Percentiles rank a stretch among this genome's conserved stretches.
These are phyloP conservation scores for Inga leiocalycina DNA, from an alignment of 306 rosid species.

Conservation along the genomic window DNA sequence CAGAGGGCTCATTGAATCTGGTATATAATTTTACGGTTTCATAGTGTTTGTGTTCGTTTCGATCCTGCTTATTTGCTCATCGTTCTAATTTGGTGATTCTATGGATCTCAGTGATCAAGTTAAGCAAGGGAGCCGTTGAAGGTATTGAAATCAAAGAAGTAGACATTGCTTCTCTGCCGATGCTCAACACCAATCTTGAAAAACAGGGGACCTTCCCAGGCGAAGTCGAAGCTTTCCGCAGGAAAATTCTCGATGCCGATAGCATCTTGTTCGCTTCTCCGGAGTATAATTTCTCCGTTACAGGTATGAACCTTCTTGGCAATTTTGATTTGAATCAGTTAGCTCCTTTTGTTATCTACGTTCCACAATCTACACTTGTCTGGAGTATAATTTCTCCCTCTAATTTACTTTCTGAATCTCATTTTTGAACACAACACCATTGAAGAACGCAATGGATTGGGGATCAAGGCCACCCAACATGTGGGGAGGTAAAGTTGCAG, in stretches of 20 bases:
- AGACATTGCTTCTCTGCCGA: slow-evolving; percentile 61
- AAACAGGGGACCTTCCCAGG: slow-evolving; percentile 54
- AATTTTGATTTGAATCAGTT: not conserved
- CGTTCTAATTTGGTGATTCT: not conserved
- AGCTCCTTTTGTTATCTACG: not conserved
- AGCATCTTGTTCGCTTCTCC: slow-evolving; percentile 76
- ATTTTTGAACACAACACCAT: slow-evolving; percentile 34
- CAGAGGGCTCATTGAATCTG: slow-evolving; percentile 55
- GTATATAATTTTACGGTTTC: slow-evolving; percentile 14
- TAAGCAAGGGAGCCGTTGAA: slow-evolving; percentile 43
- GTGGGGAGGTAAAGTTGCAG: slow-evolving; percentile 61
- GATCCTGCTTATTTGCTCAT: not conserved
- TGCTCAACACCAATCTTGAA: slow-evolving; percentile 77
- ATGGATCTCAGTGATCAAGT: slow-evolving; percentile 46
- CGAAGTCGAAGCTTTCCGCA: slow-evolving; percentile 64
- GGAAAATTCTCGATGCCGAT: slow-evolving; percentile 64
- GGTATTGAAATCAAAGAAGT: slow-evolving; percentile 60
- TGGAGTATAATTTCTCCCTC: not conserved
- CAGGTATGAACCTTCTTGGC: slow-evolving; percentile 31
- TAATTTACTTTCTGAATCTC: not conserved
- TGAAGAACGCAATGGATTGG: slow-evolving; percentile 72
- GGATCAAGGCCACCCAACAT: slow-evolving; percentile 65
- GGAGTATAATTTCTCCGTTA: slow-evolving; percentile 72
- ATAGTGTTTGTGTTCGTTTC: no score
- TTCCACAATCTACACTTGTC: not conserved